Evolutionary conservation across 179 eudicot genomes (phyloP).

Genomic region (Actinidia chinensis): DNA sequence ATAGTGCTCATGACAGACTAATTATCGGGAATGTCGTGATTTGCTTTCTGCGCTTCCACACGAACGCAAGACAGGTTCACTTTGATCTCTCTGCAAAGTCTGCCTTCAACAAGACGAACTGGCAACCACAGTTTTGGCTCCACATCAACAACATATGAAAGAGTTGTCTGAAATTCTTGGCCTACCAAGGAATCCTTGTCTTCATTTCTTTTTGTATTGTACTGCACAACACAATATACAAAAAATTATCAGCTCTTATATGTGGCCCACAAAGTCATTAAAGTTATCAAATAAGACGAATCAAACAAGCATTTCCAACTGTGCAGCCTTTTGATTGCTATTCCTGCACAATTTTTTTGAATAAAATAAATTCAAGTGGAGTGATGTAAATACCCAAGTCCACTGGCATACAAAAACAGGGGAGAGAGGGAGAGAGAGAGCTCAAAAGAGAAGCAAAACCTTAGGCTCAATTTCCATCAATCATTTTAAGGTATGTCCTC

Average conservation of each 20-base stretch:
- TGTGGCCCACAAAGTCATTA: conserved; percentile 1
- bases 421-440: too few relatives aligned
- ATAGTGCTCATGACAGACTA: background rate
- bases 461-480: background rate
- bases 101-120: conserved; percentile 63
- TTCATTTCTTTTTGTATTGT: conserved; percentile 20
- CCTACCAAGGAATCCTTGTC: conserved; percentile 19
- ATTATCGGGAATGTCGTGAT: conserved; percentile 6
- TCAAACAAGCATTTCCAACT: background rate
- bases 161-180: conserved; percentile 38
- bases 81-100: conserved; percentile 60
- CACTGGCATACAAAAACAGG: background rate
- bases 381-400: background rate
- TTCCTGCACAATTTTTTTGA: background rate
- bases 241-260: conserved; percentile 12
- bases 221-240: conserved; percentile 30
- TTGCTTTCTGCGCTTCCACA: conserved; percentile 49
- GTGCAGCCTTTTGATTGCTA: background rate
- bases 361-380: background rate
- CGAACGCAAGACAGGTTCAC: conserved; percentile 52
- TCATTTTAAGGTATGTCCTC: background rate
- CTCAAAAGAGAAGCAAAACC: background rate
- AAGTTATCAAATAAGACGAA: background rate
- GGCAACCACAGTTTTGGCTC: conserved; percentile 75
- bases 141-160: conserved; percentile 58